A percentile compares a stretch with the other conserved stretches of the same genome.
These are phyloP conservation scores for Syzygium syzygioides DNA, from an alignment of 441 rosid genomes.

Conservation along the genomic window DNA sequence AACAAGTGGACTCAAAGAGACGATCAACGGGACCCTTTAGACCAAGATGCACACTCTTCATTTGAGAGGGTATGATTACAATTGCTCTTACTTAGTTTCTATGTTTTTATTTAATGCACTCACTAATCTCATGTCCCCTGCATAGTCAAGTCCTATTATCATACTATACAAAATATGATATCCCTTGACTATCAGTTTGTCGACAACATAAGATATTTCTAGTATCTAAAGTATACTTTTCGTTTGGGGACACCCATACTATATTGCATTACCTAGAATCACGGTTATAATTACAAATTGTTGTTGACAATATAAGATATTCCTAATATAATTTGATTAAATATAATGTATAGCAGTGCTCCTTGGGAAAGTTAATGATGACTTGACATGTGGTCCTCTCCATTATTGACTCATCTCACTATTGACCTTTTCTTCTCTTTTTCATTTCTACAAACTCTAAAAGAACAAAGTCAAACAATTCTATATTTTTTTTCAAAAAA, in stretches of 20 bases:
- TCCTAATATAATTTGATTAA: not conserved
- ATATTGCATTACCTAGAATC: not conserved
- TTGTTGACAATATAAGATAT: not conserved
- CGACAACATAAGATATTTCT: too few relatives aligned
- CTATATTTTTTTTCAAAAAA: not conserved
- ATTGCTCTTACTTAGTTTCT: rapidly evolving
- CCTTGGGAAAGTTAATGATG: not conserved
- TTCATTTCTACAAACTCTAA: not conserved
- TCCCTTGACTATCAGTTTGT: not conserved
- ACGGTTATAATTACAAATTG: rapidly evolving
- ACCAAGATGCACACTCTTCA: not conserved
- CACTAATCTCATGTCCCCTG: rapidly evolving
- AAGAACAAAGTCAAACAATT: not conserved
- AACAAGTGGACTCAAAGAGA: not conserved
- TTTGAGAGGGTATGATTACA: not conserved
- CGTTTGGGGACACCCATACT: not conserved
- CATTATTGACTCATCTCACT: rapidly evolving
- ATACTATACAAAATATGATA: not conserved
- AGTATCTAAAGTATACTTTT: not conserved
- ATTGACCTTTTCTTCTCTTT: not conserved
- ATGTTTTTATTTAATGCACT: not conserved
- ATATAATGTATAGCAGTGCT: not conserved
- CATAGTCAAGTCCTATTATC: not conserved
- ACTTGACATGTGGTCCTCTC: not conserved
- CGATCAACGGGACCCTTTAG: rapidly evolving